These are phyloP conservation scores for Conoideocrella luteorostrata DNA, from an alignment of 2,329 filamentous ascomycete genomes.

Conservation along the genomic window DNA sequence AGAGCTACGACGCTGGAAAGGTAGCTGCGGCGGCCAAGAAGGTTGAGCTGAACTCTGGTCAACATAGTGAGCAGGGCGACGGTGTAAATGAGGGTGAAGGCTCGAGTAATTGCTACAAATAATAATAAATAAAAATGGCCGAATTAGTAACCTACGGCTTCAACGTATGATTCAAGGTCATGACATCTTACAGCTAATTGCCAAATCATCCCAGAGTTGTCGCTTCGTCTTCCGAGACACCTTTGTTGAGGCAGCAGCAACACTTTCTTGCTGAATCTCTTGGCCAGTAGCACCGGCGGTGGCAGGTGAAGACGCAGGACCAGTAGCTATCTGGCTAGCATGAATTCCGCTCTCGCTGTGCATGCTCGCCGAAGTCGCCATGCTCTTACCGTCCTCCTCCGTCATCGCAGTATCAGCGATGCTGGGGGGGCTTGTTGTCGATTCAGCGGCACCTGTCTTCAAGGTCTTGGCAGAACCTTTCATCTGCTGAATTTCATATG, in stretches of 20 bases:
- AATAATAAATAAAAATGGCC: not conserved
- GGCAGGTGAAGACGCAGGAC: constrained; percentile 40
- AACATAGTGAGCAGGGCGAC: constrained; percentile 83
- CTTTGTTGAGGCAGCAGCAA: constrained; percentile 23
- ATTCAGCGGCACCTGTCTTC: constrained; percentile 48
- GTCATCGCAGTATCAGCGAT: constrained; percentile 65
- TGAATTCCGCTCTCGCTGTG: constrained; percentile 80
- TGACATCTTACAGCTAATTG: constrained; percentile 74
- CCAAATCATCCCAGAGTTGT: constrained; percentile 95
- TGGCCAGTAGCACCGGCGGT: constrained; percentile 24
- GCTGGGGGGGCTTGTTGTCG: constrained; percentile 47
- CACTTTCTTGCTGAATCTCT: constrained; percentile 34
- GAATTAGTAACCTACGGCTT: not conserved
- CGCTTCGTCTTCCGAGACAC: constrained; percentile 72
- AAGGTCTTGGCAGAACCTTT: constrained; percentile 60
- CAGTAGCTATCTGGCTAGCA: constrained; percentile 67
- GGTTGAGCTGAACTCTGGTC: constrained; percentile 92
- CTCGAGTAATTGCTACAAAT: constrained; percentile 67
- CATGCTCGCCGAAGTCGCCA: constrained; percentile 50
- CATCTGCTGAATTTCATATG: constrained; percentile 89
- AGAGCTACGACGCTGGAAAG: constrained; percentile 91
- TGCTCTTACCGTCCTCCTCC: constrained; percentile 77
- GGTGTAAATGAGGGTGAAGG: constrained; percentile 89
- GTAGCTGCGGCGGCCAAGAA: constrained; percentile 91
- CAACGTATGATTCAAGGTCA: too few species aligned